Percentiles rank a stretch among this genome's conserved stretches.
Evolutionary conservation across 768 basidiomycete genomes (phyloP).

Genomic region (Boletus rubroflammeus): DNA sequence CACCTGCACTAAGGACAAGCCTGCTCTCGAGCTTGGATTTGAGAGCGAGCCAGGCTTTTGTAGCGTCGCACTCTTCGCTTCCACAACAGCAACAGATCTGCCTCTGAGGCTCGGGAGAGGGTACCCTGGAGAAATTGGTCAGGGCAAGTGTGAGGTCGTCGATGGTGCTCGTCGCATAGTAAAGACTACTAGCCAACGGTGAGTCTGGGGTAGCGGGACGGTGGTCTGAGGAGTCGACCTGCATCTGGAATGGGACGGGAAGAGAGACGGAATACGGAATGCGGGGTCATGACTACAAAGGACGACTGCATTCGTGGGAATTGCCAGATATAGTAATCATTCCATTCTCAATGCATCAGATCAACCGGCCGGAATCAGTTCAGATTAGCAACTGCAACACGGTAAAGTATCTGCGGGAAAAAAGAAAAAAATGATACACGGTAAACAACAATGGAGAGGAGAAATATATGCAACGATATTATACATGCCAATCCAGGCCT

Average conservation of each 20-base stretch:
- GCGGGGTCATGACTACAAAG: neutral
- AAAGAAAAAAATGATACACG: slow-evolving; percentile 6
- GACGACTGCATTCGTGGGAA: slow-evolving; percentile 16
- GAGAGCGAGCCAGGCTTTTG: slow-evolving; percentile 56
- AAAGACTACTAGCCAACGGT: slow-evolving; percentile 46
- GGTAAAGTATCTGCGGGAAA: slow-evolving; percentile 11
- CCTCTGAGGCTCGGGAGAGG: slow-evolving; percentile 65
- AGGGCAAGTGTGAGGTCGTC: slow-evolving; percentile 77
- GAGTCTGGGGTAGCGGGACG: slow-evolving; percentile 49
- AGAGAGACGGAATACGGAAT: neutral
- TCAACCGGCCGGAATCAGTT: neutral
- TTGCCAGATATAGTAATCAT: slow-evolving; percentile 10
- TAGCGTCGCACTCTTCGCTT: slow-evolving; percentile 60
- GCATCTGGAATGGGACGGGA: slow-evolving; percentile 21
- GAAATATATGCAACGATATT: slow-evolving; percentile 10
- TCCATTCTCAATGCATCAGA: neutral
- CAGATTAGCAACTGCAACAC: slow-evolving; percentile 2
- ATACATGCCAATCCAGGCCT: slow-evolving; percentile 15
- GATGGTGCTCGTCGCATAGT: slow-evolving; percentile 58
- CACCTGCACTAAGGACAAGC: slow-evolving; percentile 83
- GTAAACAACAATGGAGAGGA: neutral
- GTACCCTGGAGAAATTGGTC: slow-evolving; percentile 64
- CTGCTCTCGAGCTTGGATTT: slow-evolving; percentile 73
- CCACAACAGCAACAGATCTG: slow-evolving; percentile 63
- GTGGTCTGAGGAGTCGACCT: slow-evolving; percentile 19